phyloP scores from a whole-genome alignment of 164 flowering plant genomes.

The Stephania yunnanensis region DNA sequence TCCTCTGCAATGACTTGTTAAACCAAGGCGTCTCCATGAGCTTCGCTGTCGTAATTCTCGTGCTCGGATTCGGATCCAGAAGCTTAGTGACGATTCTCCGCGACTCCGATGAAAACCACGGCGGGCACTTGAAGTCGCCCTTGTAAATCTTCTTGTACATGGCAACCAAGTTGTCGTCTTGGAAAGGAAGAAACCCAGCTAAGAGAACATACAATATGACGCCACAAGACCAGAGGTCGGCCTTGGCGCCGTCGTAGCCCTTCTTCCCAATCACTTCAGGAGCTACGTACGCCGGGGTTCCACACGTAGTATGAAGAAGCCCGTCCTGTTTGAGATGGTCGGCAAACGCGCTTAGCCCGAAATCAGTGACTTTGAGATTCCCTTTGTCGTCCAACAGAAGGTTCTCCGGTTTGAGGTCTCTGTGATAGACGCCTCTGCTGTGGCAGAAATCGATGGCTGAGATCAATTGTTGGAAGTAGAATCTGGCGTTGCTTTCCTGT shows the following conservation, averaged over 20 bases:
- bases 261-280: slow-evolving; percentile 36
- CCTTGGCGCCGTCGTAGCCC: slow-evolving; percentile 40
- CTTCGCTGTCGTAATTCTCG: slow-evolving; percentile 23
- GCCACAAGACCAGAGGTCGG: slow-evolving; percentile 40
- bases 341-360: slow-evolving; percentile 29
- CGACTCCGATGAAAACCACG: slow-evolving; percentile 35
- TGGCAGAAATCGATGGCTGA: slow-evolving; percentile 35
- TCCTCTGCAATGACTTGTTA: slow-evolving; percentile 17
- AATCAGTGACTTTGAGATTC: slow-evolving; percentile 30
- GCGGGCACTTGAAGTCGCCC: slow-evolving; percentile 36
- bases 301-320: slow-evolving; percentile 25
- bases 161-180: slow-evolving; percentile 31
- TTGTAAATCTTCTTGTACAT: slow-evolving; percentile 36
- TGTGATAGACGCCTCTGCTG: slow-evolving; percentile 24
- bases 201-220: slow-evolving; percentile 33
- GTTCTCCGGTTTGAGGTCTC: slow-evolving; percentile 31
- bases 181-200: slow-evolving; percentile 33
- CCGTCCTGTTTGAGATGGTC: slow-evolving; percentile 35
- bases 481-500: slow-evolving; percentile 24
- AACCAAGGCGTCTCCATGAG: slow-evolving; percentile 32
- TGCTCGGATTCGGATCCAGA: slow-evolving; percentile 33
- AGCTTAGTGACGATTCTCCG: slow-evolving; percentile 24
- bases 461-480: slow-evolving; percentile 30
- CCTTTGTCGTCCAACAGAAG: slow-evolving; percentile 26
- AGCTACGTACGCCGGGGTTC: slow-evolving; percentile 24